Base-by-base conservation (phyloP, 2,329 filamentous ascomycete genomes). In the Lojkania enalia region DNA sequence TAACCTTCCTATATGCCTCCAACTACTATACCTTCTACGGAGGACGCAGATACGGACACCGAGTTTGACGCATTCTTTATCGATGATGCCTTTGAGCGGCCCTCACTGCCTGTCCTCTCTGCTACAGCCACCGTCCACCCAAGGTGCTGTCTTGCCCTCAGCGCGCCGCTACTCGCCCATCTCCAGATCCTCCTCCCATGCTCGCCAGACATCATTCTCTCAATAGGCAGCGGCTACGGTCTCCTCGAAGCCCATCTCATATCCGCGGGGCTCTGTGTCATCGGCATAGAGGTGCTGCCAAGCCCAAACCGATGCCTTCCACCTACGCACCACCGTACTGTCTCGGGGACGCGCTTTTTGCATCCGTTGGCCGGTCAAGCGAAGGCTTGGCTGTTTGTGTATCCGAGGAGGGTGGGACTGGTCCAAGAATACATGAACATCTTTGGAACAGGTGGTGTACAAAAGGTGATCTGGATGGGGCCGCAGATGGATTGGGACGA, bases 351-450 rank as follows among this genome's bases (percentile, higher is more conserved):
- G 0, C 73, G 73, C 56, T 72, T 70, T 21, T 52, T 78, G 6
- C 70, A 71, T 40, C 43, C 68, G 1, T 61, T 73, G 9, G 76
- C 75, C 2, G 48, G 60, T 4, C 51, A 71, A n/a, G 75, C 75
- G 6, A 46, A 53, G 1, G 66, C 64, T n/a, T 74, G 78, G 72
- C 61, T 81, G 47, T 80, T 81, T 60, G 74, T 80, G 19, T 81
- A 81, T 52, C 78, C 78, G 1, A 71, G 77, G 12, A 65, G 74
- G n/a, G 68, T 74, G 3, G 69, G 60, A 3, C 58, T 81, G 9
- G 50, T 81, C 11, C 50, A 49, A 2, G 67, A 66, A 43, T 81
- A 81, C 48, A 32, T 80, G 20, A 54, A 70, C 3, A 40, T 47
- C n/a, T 61, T 61, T 52, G 61, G 62, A 0, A 35, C 52, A 11